Percentiles rank a stretch among this genome's conserved stretches.
Evolutionary conservation across 2,329 filamentous ascomycete species (phyloP).

Genomic region (Ramularia collo-cygni): DNA sequence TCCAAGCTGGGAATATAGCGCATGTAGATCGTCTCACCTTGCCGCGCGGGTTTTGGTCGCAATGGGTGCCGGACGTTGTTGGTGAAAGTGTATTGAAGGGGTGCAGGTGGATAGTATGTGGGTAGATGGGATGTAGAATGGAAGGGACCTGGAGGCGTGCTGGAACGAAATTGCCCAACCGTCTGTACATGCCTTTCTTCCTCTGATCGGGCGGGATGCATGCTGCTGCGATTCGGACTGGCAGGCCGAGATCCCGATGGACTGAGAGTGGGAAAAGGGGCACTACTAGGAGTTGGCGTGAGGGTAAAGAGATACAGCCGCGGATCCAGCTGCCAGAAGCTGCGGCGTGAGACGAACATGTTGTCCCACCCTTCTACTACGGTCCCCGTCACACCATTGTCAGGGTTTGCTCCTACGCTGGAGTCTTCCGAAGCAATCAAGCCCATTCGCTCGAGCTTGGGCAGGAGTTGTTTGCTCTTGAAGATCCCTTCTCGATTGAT

Average conservation of each 20-base stretch:
- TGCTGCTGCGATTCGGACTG: slow-evolving; percentile 37
- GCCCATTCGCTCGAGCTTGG: slow-evolving; percentile 91
- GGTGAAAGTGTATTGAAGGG: slow-evolving; percentile 73
- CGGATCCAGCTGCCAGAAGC: slow-evolving; percentile 89
- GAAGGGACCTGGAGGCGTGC: slow-evolving; percentile 55
- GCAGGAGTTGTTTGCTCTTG: slow-evolving; percentile 71
- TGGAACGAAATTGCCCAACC: slow-evolving; percentile 11
- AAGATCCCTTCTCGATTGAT: slow-evolving; percentile 85
- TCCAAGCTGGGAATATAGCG: slow-evolving; percentile 75
- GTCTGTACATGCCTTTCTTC: slow-evolving; percentile 9
- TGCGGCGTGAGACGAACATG: slow-evolving; percentile 74
- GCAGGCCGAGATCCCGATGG: slow-evolving; percentile 46
- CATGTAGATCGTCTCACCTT: slow-evolving; percentile 86
- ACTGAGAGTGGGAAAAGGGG: slow-evolving; percentile 44
- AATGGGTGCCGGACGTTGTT: slow-evolving; percentile 77
- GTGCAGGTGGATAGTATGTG: slow-evolving; percentile 81
- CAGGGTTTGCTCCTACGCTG: slow-evolving; percentile 57
- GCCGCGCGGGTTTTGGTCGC: slow-evolving; percentile 78
- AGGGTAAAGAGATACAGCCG: slow-evolving; percentile 83
- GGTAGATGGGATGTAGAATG: slow-evolving; percentile 77
- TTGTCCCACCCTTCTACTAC: slow-evolving; percentile 61
- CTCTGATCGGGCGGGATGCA: slow-evolving; percentile 6
- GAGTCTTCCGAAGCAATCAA: slow-evolving; percentile 71
- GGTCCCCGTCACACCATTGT: slow-evolving; percentile 42
- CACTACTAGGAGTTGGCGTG: slow-evolving; percentile 47